Conservation (phyloP, 2,329 filamentous ascomycete species). For the Exophiala aquamarina region DNA sequence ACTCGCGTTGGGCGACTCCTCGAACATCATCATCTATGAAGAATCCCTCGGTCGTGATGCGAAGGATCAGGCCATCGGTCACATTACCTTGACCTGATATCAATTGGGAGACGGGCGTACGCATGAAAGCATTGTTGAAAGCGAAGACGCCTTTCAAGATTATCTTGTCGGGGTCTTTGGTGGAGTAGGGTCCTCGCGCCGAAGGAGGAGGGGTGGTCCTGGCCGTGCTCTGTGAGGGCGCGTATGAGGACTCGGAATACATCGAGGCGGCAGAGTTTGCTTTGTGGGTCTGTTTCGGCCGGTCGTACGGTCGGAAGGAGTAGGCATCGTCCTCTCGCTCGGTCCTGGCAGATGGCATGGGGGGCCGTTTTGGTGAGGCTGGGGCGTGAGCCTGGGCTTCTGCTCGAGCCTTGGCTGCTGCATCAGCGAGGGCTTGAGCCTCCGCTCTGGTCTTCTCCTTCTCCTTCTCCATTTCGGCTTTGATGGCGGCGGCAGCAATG, state of each 20-base stretch:
- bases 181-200: slow-evolving; percentile 74
- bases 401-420: slow-evolving; percentile 34
- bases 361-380: slow-evolving; percentile 35
- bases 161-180: slow-evolving; percentile 92
- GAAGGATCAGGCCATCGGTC: slow-evolving; percentile 87
- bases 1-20: slow-evolving; percentile 89
- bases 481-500: slow-evolving; percentile 26
- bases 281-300: slow-evolving; percentile 59
- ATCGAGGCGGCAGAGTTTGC: slow-evolving; percentile 66
- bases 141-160: slow-evolving; percentile 90
- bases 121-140: slow-evolving; percentile 85
- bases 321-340: slow-evolving; percentile 60
- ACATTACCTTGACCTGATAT: slow-evolving; percentile 80
- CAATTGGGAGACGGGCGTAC: slow-evolving; percentile 87
- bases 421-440: slow-evolving; percentile 32
- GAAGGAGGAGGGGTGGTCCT: slow-evolving; percentile 81
- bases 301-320: slow-evolving; percentile 77
- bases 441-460: slow-evolving; percentile 58
- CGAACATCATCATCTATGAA: slow-evolving; percentile 97
- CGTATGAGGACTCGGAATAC: slow-evolving; percentile 83
- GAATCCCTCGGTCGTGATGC: slow-evolving; percentile 88
- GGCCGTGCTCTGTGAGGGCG: slow-evolving; percentile 78
- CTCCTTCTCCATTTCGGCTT: slow-evolving; percentile 29
- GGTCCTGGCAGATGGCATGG: slow-evolving; percentile 38
- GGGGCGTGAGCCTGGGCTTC: slow-evolving; percentile 39